Percentiles rank a stretch among this genome's conserved stretches.
Conservation (phyloP, 352 stramenopile genomes). For the Phytophthora macrochlamydospora region DNA sequence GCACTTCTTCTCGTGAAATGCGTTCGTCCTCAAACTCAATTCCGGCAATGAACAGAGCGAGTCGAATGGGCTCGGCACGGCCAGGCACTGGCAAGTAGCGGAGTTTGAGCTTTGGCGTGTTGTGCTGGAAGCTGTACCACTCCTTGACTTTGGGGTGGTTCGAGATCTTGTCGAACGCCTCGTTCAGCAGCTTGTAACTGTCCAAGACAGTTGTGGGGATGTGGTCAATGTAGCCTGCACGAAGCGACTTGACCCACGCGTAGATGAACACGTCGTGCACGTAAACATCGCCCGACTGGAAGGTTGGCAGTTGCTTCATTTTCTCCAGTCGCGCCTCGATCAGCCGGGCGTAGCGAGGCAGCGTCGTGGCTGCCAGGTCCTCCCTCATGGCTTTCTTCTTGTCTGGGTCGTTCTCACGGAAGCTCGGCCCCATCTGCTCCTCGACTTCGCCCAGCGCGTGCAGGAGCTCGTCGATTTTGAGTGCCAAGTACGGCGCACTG, state of each 20-base stretch:
- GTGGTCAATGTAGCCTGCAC: slow-evolving; percentile 39
- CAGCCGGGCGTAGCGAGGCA: slow-evolving; percentile 32
- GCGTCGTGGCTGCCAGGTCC: slow-evolving; percentile 27
- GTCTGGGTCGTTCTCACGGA: slow-evolving; percentile 33
- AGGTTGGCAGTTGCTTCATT: slow-evolving; percentile 35
- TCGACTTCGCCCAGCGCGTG: slow-evolving; percentile 37
- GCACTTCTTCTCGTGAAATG: slow-evolving; percentile 41
- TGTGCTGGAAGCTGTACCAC: slow-evolving; percentile 33
- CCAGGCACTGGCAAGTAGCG: slow-evolving; percentile 53
- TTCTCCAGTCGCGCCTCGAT: slow-evolving; percentile 42
- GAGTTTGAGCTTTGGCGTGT: slow-evolving; percentile 41
- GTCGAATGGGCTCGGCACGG: slow-evolving; percentile 49
- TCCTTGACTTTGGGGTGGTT: slow-evolving; percentile 34
- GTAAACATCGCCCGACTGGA: slow-evolving; percentile 34
- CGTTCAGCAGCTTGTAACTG: slow-evolving; percentile 34
- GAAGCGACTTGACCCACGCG: slow-evolving; percentile 28
- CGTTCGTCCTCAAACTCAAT: slow-evolving; percentile 56
- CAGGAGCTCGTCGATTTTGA: slow-evolving; percentile 65
- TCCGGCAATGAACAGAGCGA: slow-evolving; percentile 53
- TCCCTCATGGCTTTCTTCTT: slow-evolving; percentile 46
- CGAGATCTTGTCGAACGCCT: slow-evolving; percentile 32
- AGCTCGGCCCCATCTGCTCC: slow-evolving; percentile 32
- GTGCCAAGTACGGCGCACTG: slow-evolving; percentile 38
- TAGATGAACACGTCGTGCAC: slow-evolving; percentile 47
- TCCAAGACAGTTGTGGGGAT: slow-evolving; percentile 40